Base-by-base conservation (phyloP, 78 protist species). In the Dictyostelium firmibasis region DNA sequence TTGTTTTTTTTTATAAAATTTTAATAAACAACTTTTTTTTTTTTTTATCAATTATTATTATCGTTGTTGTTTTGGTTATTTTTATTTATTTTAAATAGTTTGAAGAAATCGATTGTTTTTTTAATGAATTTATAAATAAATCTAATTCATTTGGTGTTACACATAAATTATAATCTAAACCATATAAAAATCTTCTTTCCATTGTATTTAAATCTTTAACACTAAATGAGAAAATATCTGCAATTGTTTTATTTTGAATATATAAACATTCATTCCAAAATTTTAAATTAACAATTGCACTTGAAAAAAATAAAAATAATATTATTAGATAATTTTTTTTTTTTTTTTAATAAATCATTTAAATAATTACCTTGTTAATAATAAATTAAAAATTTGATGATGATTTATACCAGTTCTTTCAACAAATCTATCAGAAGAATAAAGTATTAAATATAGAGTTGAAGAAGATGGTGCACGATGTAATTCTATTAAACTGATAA, bases 241-340 rank as follows among this genome's bases (percentile, higher is more conserved):
- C 94, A 81, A 89, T 89, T 57, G 94, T 89, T 89, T 89, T 89
- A 60, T 89, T 89, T 81, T 89, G 94, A 81, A 89, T 89, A 77
- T 89, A 89, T 14, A 89, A 16, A 4, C 72, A 38, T 60, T 89
- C 94, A 50, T 89, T 89, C 94, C 94, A 89, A 62, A 89, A 89
- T 50, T 89, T 89, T 20, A 89, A 27, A 69, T 89, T 89, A 3
- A 89, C 94, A 81, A 89, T 89, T 25, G 88, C 36, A 70, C 94
- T 88, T 38, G 43, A 38, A 4, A 38, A 38, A 38, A 38, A 38
- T n/a, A 11, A 83, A 44, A 25, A 64, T 29, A 81, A 25, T 14
- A 14, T 9, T n/a, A 2, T 33, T 77, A 41, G 44, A 41, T 43
- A 38, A 3, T 43, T 25, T 8, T 67, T 14, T 35, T 36, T 35